Conservation (phyloP, 805 yeast species). For the Candida qinlingensis region DNA sequence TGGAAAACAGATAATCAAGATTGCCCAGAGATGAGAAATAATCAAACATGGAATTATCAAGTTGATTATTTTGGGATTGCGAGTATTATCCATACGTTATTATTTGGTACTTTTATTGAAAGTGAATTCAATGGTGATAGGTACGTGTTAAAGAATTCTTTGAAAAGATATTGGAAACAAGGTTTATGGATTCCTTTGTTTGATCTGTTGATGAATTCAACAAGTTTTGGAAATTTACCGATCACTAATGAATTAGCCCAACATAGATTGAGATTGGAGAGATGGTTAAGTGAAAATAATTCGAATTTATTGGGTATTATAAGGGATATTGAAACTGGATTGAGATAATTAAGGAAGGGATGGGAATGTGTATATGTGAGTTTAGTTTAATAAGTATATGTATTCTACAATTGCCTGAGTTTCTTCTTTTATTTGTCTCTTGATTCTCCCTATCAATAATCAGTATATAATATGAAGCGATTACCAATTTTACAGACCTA, state of each 20-base stretch:
- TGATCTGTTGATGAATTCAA: conserved; percentile 58
- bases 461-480: no score
- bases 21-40: conserved; percentile 61
- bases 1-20: conserved; percentile 65
- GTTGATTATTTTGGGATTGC: conserved; percentile 85
- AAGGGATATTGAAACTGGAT: conserved; percentile 31
- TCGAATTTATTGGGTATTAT: conserved; percentile 27
- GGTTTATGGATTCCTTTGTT: conserved; percentile 69
- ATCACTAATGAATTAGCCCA: conserved; percentile 30
- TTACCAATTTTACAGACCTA: no score
- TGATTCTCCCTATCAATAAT: no score
- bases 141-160: conserved; percentile 36
- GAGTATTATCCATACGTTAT: conserved; percentile 60
- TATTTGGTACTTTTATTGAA: conserved; percentile 64
- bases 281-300: conserved; percentile 30
- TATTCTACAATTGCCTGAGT: no score
- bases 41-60: conserved; percentile 67
- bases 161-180: conserved; percentile 73
- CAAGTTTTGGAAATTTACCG: conserved; percentile 33
- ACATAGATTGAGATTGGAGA: conserved; percentile 36
- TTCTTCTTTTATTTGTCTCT: no score
- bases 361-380: no score
- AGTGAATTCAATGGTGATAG: conserved; percentile 28
- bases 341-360: conserved; percentile 5
- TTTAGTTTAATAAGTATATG: no score